phyloP scores from a whole-genome alignment of 2,329 filamentous ascomycete species.

The Ophiostoma ips region DNA sequence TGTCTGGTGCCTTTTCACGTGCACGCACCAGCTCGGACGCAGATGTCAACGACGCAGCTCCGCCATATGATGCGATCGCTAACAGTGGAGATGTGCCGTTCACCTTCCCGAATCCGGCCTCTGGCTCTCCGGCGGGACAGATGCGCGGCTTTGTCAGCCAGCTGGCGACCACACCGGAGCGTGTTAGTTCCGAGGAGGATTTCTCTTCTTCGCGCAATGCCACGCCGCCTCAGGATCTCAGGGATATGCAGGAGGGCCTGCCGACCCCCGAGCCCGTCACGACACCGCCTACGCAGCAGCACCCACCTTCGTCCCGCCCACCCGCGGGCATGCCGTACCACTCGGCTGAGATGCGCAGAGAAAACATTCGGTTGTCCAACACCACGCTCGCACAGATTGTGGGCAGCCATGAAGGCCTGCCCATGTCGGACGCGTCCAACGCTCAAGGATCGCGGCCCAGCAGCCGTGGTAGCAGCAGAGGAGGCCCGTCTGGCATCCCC shows the following conservation, averaged over 20 bases:
- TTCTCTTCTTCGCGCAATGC: constrained; percentile 16
- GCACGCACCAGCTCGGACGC: constrained; percentile 35
- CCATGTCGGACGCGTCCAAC: neutral
- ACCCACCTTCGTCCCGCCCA: constrained; percentile 58
- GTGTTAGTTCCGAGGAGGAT: constrained; percentile 45
- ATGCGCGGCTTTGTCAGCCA: constrained; percentile 28
- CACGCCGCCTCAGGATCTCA: constrained; percentile 33
- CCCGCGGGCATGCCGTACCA: constrained; percentile 51
- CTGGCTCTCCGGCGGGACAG: constrained; percentile 19
- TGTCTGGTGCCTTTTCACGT: constrained; percentile 21
- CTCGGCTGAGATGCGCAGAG: constrained; percentile 63
- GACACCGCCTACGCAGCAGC: constrained; percentile 64
- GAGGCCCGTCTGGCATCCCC: neutral
- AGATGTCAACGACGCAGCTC: constrained; percentile 12
- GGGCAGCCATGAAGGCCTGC: constrained; percentile 6
- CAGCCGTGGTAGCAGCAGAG: constrained; percentile 3
- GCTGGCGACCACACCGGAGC: constrained; percentile 34
- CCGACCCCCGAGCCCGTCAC: constrained; percentile 63
- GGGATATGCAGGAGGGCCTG: constrained; percentile 38
- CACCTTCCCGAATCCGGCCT: neutral
- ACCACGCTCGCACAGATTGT: constrained; percentile 70
- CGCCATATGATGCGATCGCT: neutral
- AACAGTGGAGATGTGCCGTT: neutral
- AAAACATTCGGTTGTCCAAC: constrained; percentile 71
- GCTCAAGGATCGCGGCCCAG: constrained; percentile 2